Percentiles rank a stretch among this genome's conserved stretches.
phyloP scores from a whole-genome alignment of 768 basidiomycete species.

The Dentipellis sp. region DNA sequence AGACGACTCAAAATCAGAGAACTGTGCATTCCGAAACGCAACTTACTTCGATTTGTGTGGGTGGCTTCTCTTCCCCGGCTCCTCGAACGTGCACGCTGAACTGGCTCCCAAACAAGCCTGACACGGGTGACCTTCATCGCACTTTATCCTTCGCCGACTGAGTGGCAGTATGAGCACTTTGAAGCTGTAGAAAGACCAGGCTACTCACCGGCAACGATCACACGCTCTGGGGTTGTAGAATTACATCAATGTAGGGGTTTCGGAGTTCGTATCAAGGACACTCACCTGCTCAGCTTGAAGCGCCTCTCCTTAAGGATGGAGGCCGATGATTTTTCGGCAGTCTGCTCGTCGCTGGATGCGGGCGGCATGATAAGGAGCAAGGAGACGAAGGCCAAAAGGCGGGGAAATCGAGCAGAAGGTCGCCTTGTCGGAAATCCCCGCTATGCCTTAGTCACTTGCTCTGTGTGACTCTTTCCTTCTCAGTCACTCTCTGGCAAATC shows the following conservation, averaged over 20 bases:
- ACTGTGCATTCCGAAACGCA: neutral
- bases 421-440: too few relatives aligned
- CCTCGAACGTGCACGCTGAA: conserved; percentile 80
- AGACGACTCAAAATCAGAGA: neutral
- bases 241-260: neutral
- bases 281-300: conserved; percentile 81
- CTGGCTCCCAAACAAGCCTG: conserved; percentile 80
- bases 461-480: too few relatives aligned
- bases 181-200: neutral
- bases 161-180: conserved; percentile 4
- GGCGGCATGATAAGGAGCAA: conserved; percentile 1
- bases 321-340: conserved; percentile 8
- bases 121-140: conserved; percentile 84
- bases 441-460: too few relatives aligned
- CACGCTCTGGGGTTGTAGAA: conserved; percentile 49
- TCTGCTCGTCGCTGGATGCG: conserved; percentile 1
- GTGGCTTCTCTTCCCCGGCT: conserved; percentile 77
- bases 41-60: conserved; percentile 84
- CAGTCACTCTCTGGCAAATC: too few relatives aligned
- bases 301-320: conserved; percentile 62
- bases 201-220: conserved; percentile 79
- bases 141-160: conserved; percentile 78
- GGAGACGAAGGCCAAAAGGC: too few relatives aligned
- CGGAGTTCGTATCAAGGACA: conserved; percentile 8
- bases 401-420: too few relatives aligned